Evolutionary conservation across 768 basidiomycete genomes (phyloP), one percentile per base, ranked within the genome.

Genomic region (Leccinum uliginosum): DNA sequence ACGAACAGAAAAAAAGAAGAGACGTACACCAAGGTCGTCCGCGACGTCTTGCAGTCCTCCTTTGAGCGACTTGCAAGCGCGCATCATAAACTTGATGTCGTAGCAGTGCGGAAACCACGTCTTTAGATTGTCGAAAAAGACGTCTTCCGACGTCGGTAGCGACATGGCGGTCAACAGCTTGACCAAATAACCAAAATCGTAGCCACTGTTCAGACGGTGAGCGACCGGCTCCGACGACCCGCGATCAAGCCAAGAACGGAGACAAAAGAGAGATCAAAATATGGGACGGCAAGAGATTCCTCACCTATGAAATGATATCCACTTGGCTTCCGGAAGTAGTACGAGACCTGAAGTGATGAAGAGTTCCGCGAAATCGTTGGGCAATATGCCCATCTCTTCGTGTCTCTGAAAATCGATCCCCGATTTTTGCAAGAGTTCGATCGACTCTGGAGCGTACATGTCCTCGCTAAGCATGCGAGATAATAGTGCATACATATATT

Each of bases 171-270:
- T 90, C 51, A 99, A 80, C 43, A 98, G 82, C 71, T 96, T 97
- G 73, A 99, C 85, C 64, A 99, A 90, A 71, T 98, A 99, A 34
- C 97, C 97, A 74, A 99, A 98, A 73, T 99, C 97, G 74, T 98
- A 98, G 50, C 96, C 97, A 72, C 96, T 98, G 67, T 40, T 52
- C 62, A 48, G 40, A 46, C 29, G 23, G 52, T 55, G 52, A 51
- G 47, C 53, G 45, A 40, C 34, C 12, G 50, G 47, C 27, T 34
- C 55, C 43, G 43, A 44, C n/a, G 43, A 14, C 12, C 21, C 14
- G 12, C 10, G 14, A 38, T n/a, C 35, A 11, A 12, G 44, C 14
- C 30, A 11, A 14, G 46, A 50, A 50, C 17, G 26, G 53, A 8
- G 24, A 29, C 30, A 32, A 32, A 12, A 32, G 29, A 11, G 30